phyloP scores from a whole-genome alignment of 805 yeast species.

The Wickerhamomyces strasburgensis region DNA sequence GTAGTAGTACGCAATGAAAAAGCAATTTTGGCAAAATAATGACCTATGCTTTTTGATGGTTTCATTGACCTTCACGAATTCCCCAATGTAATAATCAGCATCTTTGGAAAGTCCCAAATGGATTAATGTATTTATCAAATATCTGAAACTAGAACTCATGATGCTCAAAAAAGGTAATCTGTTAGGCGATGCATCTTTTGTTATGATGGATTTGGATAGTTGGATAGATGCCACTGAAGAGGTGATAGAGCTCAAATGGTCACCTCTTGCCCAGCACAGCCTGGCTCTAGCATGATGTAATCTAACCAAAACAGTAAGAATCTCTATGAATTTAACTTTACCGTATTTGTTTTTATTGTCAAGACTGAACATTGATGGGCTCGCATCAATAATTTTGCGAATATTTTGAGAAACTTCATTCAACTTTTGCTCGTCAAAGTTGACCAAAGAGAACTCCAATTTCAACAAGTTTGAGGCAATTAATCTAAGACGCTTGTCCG shows the following conservation, averaged over 20 bases:
- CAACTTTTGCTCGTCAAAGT: constrained; percentile 12
- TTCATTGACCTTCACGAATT: constrained; percentile 30
- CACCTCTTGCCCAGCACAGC: constrained; percentile 14
- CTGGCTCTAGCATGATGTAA: constrained; percentile 18
- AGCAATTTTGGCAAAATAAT: constrained; percentile 15
- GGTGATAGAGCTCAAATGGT: constrained; percentile 23
- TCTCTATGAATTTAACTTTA: constrained; percentile 9
- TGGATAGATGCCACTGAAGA: constrained; percentile 47
- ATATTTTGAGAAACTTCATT: constrained; percentile 7
- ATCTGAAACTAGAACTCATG: constrained; percentile 35
- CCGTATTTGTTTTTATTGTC: constrained; percentile 12
- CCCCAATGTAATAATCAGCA: constrained; percentile 48
- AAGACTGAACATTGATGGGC: constrained; percentile 5
- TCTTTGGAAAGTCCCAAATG: constrained; percentile 57
- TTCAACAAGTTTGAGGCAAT: constrained; percentile 12
- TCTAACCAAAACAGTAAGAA: constrained; percentile 9
- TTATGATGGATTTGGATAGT: constrained; percentile 47
- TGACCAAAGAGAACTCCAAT: constrained; percentile 12
- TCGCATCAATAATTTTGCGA: not conserved
- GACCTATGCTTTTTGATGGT: constrained; percentile 12
- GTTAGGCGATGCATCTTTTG: constrained; percentile 27
- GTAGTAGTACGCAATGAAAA: constrained; percentile 19
- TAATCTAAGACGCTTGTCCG: constrained; percentile 4
- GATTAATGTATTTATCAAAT: constrained; percentile 35
- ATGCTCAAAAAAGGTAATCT: constrained; percentile 28